phyloP scores from a whole-genome alignment of 2,329 filamentous ascomycete species.

The Ophiostoma piceae region DNA sequence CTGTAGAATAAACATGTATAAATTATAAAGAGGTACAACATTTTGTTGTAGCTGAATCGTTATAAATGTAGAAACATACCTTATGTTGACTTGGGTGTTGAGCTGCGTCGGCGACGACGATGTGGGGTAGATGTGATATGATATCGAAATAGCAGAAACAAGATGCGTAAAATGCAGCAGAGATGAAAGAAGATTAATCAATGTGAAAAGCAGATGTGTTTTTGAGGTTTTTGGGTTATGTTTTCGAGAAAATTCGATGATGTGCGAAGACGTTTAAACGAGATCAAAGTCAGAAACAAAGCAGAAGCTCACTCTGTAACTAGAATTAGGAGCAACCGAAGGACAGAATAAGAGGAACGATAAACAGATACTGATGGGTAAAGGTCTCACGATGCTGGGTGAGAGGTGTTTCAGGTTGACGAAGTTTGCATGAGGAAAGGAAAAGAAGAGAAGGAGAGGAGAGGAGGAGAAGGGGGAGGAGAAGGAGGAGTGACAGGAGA shows the following conservation, averaged over 20 bases:
- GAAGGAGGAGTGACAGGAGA: background rate
- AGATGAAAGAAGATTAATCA: background rate
- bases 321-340: background rate
- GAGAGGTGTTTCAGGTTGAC: background rate
- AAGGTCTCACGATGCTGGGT: background rate
- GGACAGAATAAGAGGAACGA: background rate
- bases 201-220: background rate
- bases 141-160: background rate
- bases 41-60: background rate
- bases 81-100: background rate
- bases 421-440: slow-evolving; percentile 3
- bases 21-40: background rate
- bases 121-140: background rate
- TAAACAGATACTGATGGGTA: background rate
- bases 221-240: background rate
- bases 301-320: background rate
- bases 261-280: background rate
- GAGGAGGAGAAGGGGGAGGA: background rate
- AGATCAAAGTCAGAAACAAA: background rate
- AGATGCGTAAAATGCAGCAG: background rate
- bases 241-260: background rate
- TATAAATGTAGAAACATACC: background rate
- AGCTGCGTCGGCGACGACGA: background rate
- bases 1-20: too few species aligned
- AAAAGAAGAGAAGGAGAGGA: background rate